These are phyloP conservation scores for Colletotrichum eleusines DNA, from an alignment of 2,329 filamentous ascomycete genomes.

Conservation along the genomic window DNA sequence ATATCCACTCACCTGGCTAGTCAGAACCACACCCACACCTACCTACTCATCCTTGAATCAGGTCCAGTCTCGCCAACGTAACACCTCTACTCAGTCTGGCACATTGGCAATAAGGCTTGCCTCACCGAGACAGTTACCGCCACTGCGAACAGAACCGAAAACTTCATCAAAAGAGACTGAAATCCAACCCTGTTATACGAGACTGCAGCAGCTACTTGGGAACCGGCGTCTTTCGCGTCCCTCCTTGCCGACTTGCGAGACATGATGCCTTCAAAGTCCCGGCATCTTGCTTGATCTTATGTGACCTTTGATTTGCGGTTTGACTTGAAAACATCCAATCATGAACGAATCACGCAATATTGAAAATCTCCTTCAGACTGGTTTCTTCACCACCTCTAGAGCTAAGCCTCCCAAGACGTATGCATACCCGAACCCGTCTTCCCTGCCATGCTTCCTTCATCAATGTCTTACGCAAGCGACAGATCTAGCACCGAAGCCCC, in stretches of 20 bases:
- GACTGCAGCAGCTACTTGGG: constrained; percentile 23
- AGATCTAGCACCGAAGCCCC: constrained; percentile 33
- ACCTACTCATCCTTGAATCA: constrained; percentile 22
- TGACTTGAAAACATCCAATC: constrained; percentile 40
- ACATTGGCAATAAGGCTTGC: not conserved
- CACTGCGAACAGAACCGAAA: constrained; percentile 8
- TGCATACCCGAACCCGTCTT: constrained; percentile 36
- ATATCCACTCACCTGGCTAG: constrained; percentile 7
- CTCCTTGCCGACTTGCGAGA: constrained; percentile 18
- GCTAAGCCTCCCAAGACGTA: constrained; percentile 54
- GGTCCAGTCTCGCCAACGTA: constrained; percentile 7
- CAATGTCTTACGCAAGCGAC: constrained; percentile 15
- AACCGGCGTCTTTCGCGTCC: constrained; percentile 17
- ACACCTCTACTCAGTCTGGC: constrained; percentile 9
- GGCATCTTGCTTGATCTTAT: constrained; percentile 18
- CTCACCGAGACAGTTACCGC: constrained; percentile 7
- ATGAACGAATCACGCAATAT: constrained; percentile 61
- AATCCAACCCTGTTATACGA: constrained; percentile 16
- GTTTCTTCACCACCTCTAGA: constrained; percentile 63
- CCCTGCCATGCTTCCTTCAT: not conserved
- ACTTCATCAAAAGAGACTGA: not conserved
- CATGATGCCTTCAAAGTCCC: constrained; percentile 37
- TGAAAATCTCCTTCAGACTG: constrained; percentile 61
- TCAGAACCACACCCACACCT: constrained; percentile 4
- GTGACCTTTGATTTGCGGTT: constrained; percentile 13